Percentiles rank a stretch among this genome's conserved stretches.
These are phyloP conservation scores for Podaxis sp. DNA, from an alignment of 768 basidiomycete genomes.

Conservation along the genomic window DNA sequence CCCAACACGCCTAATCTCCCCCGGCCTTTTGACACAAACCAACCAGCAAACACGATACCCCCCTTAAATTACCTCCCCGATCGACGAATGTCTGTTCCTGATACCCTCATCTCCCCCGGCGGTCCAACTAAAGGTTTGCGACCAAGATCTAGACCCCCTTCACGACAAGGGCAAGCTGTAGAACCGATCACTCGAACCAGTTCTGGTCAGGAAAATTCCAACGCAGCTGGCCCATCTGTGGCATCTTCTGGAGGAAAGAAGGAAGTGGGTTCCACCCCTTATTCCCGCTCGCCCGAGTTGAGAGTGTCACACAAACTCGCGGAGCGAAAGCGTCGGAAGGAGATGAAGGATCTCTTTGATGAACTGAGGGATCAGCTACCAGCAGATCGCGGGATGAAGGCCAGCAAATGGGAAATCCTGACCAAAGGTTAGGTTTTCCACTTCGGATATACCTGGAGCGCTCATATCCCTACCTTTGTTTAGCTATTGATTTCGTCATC, in stretches of 20 bases:
- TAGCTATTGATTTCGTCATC: conserved; percentile 84
- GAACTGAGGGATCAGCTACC: conserved; percentile 93
- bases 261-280: conserved; percentile 69
- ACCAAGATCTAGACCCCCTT: conserved; percentile 71
- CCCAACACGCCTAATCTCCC: conserved; percentile 31
- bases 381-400: conserved; percentile 90
- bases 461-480: not conserved
- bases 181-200: conserved; percentile 40
- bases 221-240: conserved; percentile 36
- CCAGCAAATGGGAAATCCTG: conserved; percentile 98
- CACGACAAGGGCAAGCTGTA: conserved; percentile 47
- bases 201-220: conserved; percentile 45
- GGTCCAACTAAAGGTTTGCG: conserved; percentile 51
- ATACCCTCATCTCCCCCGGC: conserved; percentile 44
- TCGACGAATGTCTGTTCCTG: conserved; percentile 78
- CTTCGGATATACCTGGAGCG: conserved; percentile 9
- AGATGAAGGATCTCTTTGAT: conserved; percentile 99
- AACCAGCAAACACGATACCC: conserved; percentile 52
- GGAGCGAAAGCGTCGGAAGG: conserved; percentile 94
- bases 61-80: conserved; percentile 60
- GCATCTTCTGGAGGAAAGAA: conserved; percentile 41
- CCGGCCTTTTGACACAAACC: conserved; percentile 51
- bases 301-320: conserved; percentile 96
- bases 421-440: conserved; percentile 73
- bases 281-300: conserved; percentile 93